phyloP scores from a whole-genome alignment of 768 basidiomycete genomes.

The Tylopilus plumbeoviolaceoides region DNA sequence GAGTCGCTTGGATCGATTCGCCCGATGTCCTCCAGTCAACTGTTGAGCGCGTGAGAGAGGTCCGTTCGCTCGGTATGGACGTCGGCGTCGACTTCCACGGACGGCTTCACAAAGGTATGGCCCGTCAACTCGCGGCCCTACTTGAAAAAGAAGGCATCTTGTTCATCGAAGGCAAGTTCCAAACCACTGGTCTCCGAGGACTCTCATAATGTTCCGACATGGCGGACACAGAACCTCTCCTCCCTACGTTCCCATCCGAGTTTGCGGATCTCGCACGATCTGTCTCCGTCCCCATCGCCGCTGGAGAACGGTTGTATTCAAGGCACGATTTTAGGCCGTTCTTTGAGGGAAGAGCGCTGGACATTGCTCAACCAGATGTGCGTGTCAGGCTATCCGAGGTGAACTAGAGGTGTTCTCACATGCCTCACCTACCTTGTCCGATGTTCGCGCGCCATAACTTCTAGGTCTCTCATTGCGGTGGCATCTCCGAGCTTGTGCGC shows the following conservation, averaged over 20 bases:
- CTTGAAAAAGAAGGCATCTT: background rate
- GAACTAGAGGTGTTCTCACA: background rate
- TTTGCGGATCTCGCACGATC: background rate
- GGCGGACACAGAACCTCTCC: background rate
- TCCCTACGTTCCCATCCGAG: background rate
- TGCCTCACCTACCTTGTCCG: background rate
- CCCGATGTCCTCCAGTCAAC: too few species aligned
- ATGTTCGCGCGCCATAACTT: background rate
- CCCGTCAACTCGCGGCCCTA: background rate
- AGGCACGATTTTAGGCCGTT: background rate
- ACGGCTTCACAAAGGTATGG: slow-evolving; percentile 47
- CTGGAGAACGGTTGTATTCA: background rate
- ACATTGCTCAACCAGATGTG: background rate
- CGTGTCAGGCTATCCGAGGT: background rate
- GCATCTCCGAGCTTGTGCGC: background rate
- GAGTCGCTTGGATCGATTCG: too few species aligned
- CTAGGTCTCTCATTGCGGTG: background rate
- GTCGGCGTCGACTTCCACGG: slow-evolving; percentile 72
- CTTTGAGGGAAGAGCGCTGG: background rate
- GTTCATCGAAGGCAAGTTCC: background rate
- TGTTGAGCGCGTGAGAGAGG: too few species aligned
- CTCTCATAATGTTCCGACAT: background rate
- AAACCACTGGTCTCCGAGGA: background rate
- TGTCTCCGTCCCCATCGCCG: background rate
- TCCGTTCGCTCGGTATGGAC: slow-evolving; percentile 38